Evolutionary conservation across 306 rosid species (phyloP).

Genomic region (Rubus parviflorus): DNA sequence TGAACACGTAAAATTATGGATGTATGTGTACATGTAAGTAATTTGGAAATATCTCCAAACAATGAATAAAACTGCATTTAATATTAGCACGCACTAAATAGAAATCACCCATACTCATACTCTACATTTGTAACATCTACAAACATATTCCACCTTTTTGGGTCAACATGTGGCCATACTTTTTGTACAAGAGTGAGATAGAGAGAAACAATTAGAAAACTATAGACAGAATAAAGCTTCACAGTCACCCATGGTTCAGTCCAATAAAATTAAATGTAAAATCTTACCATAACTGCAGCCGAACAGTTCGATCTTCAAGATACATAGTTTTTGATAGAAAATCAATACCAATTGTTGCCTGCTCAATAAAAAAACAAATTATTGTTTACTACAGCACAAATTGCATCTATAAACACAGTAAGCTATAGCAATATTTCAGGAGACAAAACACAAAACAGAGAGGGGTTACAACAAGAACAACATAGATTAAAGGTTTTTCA

Average conservation of each 20-base stretch:
- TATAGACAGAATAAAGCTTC: background rate
- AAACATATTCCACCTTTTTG: background rate
- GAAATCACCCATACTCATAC: background rate
- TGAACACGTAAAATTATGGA: background rate
- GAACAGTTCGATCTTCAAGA: conserved; percentile 61
- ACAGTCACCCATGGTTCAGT: background rate
- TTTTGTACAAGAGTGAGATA: background rate
- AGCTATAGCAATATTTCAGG: background rate
- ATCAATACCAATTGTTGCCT: conserved; percentile 61
- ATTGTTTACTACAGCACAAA: too few relatives aligned
- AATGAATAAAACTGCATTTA: background rate
- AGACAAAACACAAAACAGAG: background rate
- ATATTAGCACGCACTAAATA: background rate
- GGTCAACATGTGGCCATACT: background rate
- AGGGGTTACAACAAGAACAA: background rate
- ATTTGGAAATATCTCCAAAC: background rate
- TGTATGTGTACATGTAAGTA: background rate
- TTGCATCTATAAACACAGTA: background rate
- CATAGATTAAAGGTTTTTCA: background rate
- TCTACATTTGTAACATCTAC: background rate
- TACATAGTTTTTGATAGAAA: conserved; percentile 63
- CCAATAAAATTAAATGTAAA: background rate
- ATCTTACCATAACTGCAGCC: conserved; percentile 52
- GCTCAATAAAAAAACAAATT: conserved; percentile 9
- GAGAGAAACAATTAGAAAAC: background rate